These are phyloP conservation scores for Cordyceps militaris DNA, from an alignment of 2,329 filamentous ascomycete species.

Conservation along the genomic window DNA sequence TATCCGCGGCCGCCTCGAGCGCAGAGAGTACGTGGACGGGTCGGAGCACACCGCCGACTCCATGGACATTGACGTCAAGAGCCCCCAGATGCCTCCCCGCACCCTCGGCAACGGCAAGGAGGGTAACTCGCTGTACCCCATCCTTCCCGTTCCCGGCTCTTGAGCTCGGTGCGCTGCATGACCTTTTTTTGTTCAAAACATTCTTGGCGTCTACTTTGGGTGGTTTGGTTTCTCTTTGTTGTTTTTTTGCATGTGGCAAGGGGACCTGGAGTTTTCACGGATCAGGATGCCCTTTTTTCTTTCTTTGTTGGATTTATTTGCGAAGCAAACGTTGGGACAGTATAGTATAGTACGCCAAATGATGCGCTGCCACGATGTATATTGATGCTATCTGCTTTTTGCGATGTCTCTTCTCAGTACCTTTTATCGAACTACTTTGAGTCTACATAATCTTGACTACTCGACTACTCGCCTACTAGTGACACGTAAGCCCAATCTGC, in stretches of 20 bases:
- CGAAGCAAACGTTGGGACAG: not conserved
- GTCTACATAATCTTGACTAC: not conserved
- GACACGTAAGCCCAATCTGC: no score
- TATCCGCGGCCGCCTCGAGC: slow-evolving; percentile 49
- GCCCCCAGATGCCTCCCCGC: slow-evolving; percentile 20
- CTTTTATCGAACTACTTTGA: not conserved
- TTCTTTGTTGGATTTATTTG: not conserved
- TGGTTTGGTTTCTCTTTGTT: not conserved
- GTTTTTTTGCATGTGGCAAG: not conserved
- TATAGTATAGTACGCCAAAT: not conserved
- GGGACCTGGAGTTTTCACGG: not conserved
- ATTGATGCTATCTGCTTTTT: not conserved
- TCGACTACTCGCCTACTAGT: not conserved
- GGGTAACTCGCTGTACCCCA: slow-evolving; percentile 31
- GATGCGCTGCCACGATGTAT: not conserved
- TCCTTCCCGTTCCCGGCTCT: slow-evolving; percentile 32
- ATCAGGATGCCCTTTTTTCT: not conserved
- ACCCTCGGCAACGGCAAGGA: slow-evolving; percentile 22
- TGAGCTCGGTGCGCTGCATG: slow-evolving; percentile 14
- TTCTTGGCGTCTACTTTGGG: not conserved
- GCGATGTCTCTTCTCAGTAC: not conserved
- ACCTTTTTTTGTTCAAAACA: slow-evolving; percentile 4
- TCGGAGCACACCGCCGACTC: slow-evolving; percentile 21
- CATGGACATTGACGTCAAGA: slow-evolving; percentile 32
- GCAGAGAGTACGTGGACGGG: slow-evolving; percentile 43